Evolutionary conservation across 1,284 basidiomycete species (phyloP).

Genomic region (Phylloboletellus chloephorus): DNA sequence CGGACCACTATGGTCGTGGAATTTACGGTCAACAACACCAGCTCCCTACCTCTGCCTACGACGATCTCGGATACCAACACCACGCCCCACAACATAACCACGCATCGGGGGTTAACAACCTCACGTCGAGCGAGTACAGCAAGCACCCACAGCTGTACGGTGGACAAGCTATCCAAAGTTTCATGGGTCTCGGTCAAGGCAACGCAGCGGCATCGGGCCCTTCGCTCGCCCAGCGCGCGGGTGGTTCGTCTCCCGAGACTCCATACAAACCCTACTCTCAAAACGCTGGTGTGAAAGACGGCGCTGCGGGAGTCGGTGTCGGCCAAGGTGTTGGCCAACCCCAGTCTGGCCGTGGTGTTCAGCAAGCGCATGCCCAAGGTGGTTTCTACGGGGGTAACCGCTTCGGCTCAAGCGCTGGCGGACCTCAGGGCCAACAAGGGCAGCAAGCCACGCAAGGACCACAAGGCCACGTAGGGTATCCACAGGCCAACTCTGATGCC

Average conservation of each 20-base stretch:
- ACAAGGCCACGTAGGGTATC: constrained; percentile 55
- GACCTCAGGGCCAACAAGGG: constrained; percentile 40
- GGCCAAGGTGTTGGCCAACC: constrained; percentile 39
- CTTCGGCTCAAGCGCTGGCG: constrained; percentile 47
- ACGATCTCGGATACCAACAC: constrained; percentile 60
- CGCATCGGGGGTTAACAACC: constrained; percentile 47
- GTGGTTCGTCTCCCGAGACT: constrained; percentile 58
- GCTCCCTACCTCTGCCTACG: constrained; percentile 51
- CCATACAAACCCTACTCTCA: constrained; percentile 68
- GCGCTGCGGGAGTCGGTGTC: constrained; percentile 41
- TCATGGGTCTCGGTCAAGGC: constrained; percentile 60
- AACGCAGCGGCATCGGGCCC: constrained; percentile 41
- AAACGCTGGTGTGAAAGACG: constrained; percentile 51
- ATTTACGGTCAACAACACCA: constrained; percentile 60
- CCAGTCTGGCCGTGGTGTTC: constrained; percentile 44
- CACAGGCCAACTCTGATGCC: constrained; percentile 54
- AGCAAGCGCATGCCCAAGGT: constrained; percentile 42
- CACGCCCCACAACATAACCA: constrained; percentile 48
- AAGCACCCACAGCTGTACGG: constrained; percentile 60
- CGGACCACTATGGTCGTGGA: constrained; percentile 52
- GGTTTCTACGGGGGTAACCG: constrained; percentile 59
- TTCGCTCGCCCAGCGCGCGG: constrained; percentile 41
- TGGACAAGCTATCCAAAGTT: constrained; percentile 58
- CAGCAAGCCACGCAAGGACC: constrained; percentile 49
- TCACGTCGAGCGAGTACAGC: constrained; percentile 55